Conservation (phyloP, 441 rosid genomes). For the Adansonia madagascariensis region DNA sequence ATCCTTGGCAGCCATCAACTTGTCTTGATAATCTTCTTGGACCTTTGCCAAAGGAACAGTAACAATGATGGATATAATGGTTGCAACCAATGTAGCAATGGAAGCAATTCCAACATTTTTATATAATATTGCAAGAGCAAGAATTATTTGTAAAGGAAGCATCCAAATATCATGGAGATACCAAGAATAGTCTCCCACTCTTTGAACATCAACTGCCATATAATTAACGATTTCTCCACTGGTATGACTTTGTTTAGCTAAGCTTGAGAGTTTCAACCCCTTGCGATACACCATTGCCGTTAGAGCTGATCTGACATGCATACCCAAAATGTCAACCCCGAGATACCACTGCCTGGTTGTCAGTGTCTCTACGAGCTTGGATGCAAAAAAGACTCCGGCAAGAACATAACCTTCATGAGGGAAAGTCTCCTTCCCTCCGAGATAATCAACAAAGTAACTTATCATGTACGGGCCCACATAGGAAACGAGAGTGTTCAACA, state of each 20-base stretch:
- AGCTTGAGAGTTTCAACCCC: conserved; percentile 84
- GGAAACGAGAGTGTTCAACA: conserved; percentile 87
- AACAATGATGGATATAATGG: conserved; percentile 77
- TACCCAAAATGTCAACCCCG: conserved; percentile 97
- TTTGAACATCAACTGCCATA: conserved; percentile 99
- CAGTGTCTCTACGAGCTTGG: conserved; percentile 90
- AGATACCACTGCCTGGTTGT: conserved; percentile 99
- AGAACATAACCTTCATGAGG: conserved; percentile 94
- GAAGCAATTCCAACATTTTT: conserved; percentile 95
- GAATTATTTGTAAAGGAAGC: conserved; percentile 97
- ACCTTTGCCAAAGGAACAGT: conserved; percentile 86
- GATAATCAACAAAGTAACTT: conserved; percentile 93
- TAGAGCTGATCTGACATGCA: conserved; percentile 98
- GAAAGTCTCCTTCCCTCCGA: conserved; percentile 83
- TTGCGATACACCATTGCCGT: conserved; percentile 96
- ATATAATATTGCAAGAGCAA: conserved; percentile 91
- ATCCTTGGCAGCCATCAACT: conserved; percentile 94
- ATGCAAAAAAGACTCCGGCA: conserved; percentile 87
- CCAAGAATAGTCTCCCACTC: conserved; percentile 97
- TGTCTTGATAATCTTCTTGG: conserved; percentile 97
- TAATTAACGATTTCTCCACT: conserved; percentile 97
- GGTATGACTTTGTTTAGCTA: conserved; percentile 86
- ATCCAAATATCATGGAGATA: conserved; percentile 99
- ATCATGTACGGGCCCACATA: conserved; percentile 97
- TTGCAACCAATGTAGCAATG: conserved; percentile 85